Evolutionary conservation across 345 rosid genomes (phyloP), one percentile per base, ranked within the genome.

Genomic region (Hypericum androsaemum): DNA sequence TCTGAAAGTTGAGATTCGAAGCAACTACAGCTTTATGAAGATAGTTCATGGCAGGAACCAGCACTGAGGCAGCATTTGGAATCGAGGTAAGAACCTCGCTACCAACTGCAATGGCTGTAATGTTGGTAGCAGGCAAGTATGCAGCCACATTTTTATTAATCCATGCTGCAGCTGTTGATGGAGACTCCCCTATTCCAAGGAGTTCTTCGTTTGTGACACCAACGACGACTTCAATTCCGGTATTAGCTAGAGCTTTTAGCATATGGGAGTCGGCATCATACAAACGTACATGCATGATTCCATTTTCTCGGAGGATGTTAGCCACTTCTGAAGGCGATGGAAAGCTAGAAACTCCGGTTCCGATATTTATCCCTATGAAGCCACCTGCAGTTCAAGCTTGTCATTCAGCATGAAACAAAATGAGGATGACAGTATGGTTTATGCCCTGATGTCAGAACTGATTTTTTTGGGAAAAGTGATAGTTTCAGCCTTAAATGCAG

Each of bases 21-120:
- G 99, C 97, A 16, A 88, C 94, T 14, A 94, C 73, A 3, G 99
- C 94, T 59, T 82, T 83, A 51, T 86, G 95, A 35, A 94, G 81
- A 83, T 81, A 69, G 59, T 86, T 79, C 74, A 94, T 76, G 58
- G 99, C 95, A 0, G 83, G 66, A 41, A 85, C 82, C 43, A 94
- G 73, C 60, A 83, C 72, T 0, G 88, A 68, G 1, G 90, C 95
- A 47, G 71, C 81, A 64, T 88, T 86, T 8, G 99, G 97, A 39
- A 76, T 52, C 28, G 78, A 10, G 47, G 95, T 74, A 50, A 88
- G 87, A 70, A 94, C 87, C 74, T 94, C 94, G 37, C 89, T 94
- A 53, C 99, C 99, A 38, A 94, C 97, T 6, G 97, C 88, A 62
- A 94, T 79, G 59, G 90, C 86, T 8, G 99, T 81, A 39, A 94